These are phyloP conservation scores for Aurantiochytrium sp. DNA, from an alignment of 108 stramenopile species.

Conservation along the genomic window DNA sequence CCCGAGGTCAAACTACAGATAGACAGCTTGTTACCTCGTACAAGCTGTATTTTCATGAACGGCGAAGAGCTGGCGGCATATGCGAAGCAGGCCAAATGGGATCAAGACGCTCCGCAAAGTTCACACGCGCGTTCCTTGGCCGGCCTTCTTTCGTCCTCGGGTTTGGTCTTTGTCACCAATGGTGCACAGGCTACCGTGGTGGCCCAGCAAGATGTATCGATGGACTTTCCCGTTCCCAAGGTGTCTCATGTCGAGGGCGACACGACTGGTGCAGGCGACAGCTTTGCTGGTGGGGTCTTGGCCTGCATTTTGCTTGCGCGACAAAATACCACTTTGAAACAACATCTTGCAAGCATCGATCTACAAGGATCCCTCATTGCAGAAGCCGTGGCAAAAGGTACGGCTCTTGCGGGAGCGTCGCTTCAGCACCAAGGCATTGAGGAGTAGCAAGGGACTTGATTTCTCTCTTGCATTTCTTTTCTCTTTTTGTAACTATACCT, in stretches of 20 bases:
- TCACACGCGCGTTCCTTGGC: background rate
- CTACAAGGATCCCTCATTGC: background rate
- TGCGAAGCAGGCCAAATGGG: background rate
- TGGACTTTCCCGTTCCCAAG: background rate
- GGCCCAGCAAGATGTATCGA: background rate
- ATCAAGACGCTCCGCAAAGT: background rate
- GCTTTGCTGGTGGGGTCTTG: background rate
- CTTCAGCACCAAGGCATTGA: background rate
- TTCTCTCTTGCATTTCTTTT: no score
- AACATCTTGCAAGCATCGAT: background rate
- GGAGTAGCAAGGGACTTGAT: background rate
- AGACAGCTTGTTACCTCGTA: background rate
- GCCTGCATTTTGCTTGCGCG: background rate
- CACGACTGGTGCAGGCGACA: background rate
- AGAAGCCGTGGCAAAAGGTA: background rate
- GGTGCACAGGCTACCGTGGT: background rate
- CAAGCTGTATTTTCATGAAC: background rate
- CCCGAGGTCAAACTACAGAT: background rate
- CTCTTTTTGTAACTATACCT: no score
- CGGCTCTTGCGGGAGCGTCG: background rate
- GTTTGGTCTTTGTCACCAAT: background rate
- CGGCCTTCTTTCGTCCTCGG: background rate
- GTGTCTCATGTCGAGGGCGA: background rate
- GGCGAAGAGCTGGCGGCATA: background rate
- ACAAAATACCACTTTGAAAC: background rate